Evolutionary conservation across 108 stramenopile species (phyloP), one percentile per base, ranked within the genome.

Genomic region (Pseudonitzschia pungens): DNA sequence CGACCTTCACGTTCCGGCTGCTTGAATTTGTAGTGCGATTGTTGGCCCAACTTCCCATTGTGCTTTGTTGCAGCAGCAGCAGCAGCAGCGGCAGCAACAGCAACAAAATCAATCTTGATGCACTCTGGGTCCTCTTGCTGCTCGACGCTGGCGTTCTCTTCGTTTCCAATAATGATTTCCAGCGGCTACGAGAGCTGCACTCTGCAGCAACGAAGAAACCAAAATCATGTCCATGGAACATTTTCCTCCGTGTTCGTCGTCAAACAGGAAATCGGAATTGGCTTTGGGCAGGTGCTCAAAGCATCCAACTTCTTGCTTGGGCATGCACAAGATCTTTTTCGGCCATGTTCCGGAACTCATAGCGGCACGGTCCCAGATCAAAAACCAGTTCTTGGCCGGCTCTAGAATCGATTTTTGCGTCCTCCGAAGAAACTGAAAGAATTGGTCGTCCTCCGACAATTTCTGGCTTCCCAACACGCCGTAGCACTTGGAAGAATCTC

Each of bases 151-250:
- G 45, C 92, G 83, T 24, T 80, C 79, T 31, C 76, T 73, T 55
- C 80, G 87, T 65, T 89, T 87, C 76, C 68, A 74, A 1, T 76
- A 65, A 43, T 77, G n/a, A 68, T 63, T 84, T 32, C 72, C 75
- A 29, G 77, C 64, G 15, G 76, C 71, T 29, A 87, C 75, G 44
- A 81, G 63, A 18, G 58, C 67, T 24, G 92, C 77, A 1, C 53
- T 52, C 2, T 73, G 21, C 65, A 80, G 87, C 3, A 87, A 33
- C 4, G 44, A 68, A 32, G 73, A 27, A 26, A 94, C 86, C 48
- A 85, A 21, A n/a, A 69, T 53, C 68, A 90, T 52, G 69, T 94
- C 92, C 22, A 84, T 78, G 3, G 80, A 82, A 79, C 92, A 94
- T 48, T 75, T 73, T 44, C 60, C 72, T 48, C 80, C 80, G 22